These are phyloP conservation scores for Agaricus sinodeliciosus DNA, from an alignment of 768 basidiomycete genomes.

Conservation along the genomic window DNA sequence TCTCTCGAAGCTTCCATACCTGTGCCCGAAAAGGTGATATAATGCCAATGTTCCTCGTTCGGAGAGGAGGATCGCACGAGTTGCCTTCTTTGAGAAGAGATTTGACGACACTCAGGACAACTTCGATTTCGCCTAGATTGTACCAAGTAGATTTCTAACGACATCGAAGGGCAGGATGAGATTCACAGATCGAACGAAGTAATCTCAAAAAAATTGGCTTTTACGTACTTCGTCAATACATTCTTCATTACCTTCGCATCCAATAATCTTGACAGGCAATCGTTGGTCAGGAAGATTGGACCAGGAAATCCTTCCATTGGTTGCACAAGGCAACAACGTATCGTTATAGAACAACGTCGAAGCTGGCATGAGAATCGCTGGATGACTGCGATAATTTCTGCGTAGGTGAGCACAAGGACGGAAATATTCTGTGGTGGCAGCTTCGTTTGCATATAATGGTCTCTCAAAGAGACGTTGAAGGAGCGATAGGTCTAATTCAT, in stretches of 20 bases:
- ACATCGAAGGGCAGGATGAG: background rate
- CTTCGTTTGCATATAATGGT: slow-evolving; percentile 27
- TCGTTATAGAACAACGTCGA: slow-evolving; percentile 50
- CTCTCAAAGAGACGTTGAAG: slow-evolving; percentile 42
- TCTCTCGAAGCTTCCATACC: slow-evolving; percentile 43
- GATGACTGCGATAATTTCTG: slow-evolving; percentile 45
- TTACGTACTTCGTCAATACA: slow-evolving; percentile 37
- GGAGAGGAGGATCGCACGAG: slow-evolving; percentile 32
- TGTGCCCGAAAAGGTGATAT: slow-evolving; percentile 51
- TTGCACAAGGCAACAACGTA: slow-evolving; percentile 37
- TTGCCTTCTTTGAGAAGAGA: slow-evolving; percentile 31
- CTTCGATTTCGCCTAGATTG: slow-evolving; percentile 39
- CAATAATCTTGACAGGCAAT: slow-evolving; percentile 40
- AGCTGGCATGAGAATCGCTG: slow-evolving; percentile 47
- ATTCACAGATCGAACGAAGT: background rate
- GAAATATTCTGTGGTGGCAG: slow-evolving; percentile 1
- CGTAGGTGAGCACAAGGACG: slow-evolving; percentile 4
- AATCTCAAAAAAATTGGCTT: background rate
- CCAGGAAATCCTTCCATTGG: slow-evolving; percentile 36
- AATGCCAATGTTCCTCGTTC: slow-evolving; percentile 36
- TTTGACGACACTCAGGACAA: slow-evolving; percentile 30
- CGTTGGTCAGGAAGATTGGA: slow-evolving; percentile 29
- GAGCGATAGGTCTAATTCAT: slow-evolving; percentile 42
- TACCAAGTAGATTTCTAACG: slow-evolving; percentile 41
- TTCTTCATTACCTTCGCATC: slow-evolving; percentile 32